Evolutionary conservation across 2,329 filamentous ascomycete genomes (phyloP).

Genomic region (Tolypocladium tundrense): DNA sequence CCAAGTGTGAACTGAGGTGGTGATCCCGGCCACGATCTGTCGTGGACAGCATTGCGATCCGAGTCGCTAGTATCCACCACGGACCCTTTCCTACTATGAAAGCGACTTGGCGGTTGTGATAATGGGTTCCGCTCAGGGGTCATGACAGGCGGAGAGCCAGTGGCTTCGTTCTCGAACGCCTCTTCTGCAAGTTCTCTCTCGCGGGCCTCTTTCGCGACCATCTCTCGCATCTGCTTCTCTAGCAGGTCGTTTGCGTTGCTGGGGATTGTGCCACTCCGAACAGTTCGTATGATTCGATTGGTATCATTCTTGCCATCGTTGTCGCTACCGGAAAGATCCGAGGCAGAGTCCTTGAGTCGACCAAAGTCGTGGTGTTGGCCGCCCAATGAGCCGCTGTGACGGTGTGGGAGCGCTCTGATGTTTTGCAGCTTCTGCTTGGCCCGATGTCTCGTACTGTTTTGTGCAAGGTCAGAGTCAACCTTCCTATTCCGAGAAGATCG

Average conservation of each 20-base stretch:
- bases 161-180: slow-evolving; percentile 17
- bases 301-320: slow-evolving; percentile 26
- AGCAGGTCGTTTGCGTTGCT: slow-evolving; percentile 41
- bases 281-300: slow-evolving; percentile 18
- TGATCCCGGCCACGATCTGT: slow-evolving; percentile 11
- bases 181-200: slow-evolving; percentile 28
- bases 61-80: slow-evolving; percentile 28
- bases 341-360: slow-evolving; percentile 41
- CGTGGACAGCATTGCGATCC: slow-evolving; percentile 20
- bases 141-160: slow-evolving; percentile 15
- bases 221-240: slow-evolving; percentile 52
- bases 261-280: slow-evolving; percentile 35
- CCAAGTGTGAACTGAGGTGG: slow-evolving; percentile 16
- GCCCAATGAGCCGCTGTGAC: slow-evolving; percentile 37
- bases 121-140: slow-evolving; percentile 18
- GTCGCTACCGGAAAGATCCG: slow-evolving; percentile 52
- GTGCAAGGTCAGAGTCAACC: slow-evolving; percentile 30
- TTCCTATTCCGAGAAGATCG: slow-evolving; percentile 12
- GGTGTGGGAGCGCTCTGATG: slow-evolving; percentile 44
- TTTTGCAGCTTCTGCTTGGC: slow-evolving; percentile 50
- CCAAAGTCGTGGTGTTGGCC: slow-evolving; percentile 40
- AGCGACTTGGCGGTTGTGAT: slow-evolving; percentile 19
- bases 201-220: slow-evolving; percentile 43
- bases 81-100: slow-evolving; percentile 26
- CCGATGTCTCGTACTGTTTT: slow-evolving; percentile 46